phyloP scores from a whole-genome alignment of 805 yeast genomes.

The Yamadazyma ubonensis region DNA sequence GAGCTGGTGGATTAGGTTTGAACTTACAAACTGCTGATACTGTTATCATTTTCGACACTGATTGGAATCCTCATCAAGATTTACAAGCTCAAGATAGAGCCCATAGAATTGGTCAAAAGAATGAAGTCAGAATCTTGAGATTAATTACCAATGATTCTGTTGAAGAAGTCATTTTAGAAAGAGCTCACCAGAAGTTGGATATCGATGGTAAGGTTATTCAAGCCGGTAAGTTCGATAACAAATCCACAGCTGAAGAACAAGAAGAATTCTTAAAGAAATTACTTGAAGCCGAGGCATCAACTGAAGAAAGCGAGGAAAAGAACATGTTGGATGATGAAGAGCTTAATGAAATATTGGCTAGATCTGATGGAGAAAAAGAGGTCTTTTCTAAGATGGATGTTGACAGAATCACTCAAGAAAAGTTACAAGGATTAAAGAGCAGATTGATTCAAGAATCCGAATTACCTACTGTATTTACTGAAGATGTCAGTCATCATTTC shows the following conservation, averaged over 20 bases:
- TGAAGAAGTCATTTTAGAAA: slow-evolving; percentile 77
- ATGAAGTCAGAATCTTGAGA: slow-evolving; percentile 79
- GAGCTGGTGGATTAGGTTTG: slow-evolving; percentile 89
- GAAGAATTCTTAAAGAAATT: slow-evolving; percentile 73
- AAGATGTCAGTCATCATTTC: slow-evolving; percentile 54
- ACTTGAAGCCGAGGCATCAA: slow-evolving; percentile 65
- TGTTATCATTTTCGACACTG: slow-evolving; percentile 81
- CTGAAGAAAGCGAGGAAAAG: slow-evolving; percentile 55
- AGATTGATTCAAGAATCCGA: slow-evolving; percentile 69
- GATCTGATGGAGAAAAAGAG: slow-evolving; percentile 59
- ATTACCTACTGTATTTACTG: slow-evolving; percentile 77
- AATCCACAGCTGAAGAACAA: slow-evolving; percentile 83
- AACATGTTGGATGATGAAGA: slow-evolving; percentile 64
- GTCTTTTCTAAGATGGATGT: slow-evolving; percentile 60
- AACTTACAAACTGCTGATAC: slow-evolving; percentile 88
- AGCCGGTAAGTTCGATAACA: slow-evolving; percentile 87
- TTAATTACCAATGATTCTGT: slow-evolving; percentile 80
- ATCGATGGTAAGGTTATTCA: slow-evolving; percentile 89
- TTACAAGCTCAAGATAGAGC: slow-evolving; percentile 90
- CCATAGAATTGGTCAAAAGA: slow-evolving; percentile 86
- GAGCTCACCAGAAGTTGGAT: slow-evolving; percentile 80
- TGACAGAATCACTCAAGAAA: slow-evolving; percentile 47
- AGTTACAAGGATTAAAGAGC: slow-evolving; percentile 33
- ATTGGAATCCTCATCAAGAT: slow-evolving; percentile 93
- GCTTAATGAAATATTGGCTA: slow-evolving; percentile 67